Percentiles rank a stretch among this genome's conserved stretches.
These are phyloP conservation scores for Lactarius quietus DNA, from an alignment of 768 basidiomycete species.

Conservation along the genomic window DNA sequence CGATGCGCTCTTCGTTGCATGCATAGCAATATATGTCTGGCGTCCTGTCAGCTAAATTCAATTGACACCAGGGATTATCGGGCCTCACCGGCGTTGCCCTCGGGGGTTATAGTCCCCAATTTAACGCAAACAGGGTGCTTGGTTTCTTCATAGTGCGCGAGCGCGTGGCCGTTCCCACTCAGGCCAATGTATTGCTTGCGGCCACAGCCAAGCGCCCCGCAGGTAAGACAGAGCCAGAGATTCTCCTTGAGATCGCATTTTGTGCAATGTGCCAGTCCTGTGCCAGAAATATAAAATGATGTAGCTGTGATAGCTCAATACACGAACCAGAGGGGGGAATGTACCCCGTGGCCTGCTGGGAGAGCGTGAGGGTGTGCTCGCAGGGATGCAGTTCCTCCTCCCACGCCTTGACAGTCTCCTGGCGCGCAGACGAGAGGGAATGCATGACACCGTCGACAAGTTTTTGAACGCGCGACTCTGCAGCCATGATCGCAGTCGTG, in stretches of 20 bases:
- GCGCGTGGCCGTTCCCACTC: slow-evolving; percentile 87
- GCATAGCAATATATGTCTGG: slow-evolving; percentile 90
- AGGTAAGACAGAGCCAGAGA: slow-evolving; percentile 92
- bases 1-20: slow-evolving; percentile 80
- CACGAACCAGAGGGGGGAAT: slow-evolving; percentile 54
- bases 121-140: slow-evolving; percentile 86
- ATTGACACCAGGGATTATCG: not conserved
- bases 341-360: slow-evolving; percentile 45
- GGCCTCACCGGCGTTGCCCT: slow-evolving; percentile 77
- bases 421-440: slow-evolving; percentile 83
- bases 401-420: slow-evolving; percentile 96
- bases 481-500: slow-evolving; percentile 41
- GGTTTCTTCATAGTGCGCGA: slow-evolving; percentile 69
- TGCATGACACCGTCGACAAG: slow-evolving; percentile 69
- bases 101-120: slow-evolving; percentile 93
- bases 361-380: slow-evolving; percentile 66
- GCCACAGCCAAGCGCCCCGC: slow-evolving; percentile 88
- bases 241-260: slow-evolving; percentile 87
- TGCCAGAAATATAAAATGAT: too few species aligned
- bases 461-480: slow-evolving; percentile 44
- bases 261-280: slow-evolving; percentile 57
- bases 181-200: slow-evolving; percentile 76
- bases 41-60: not conserved
- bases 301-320: too few species aligned
- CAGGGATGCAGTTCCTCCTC: slow-evolving; percentile 90